These are phyloP conservation scores for Termitomyces sp. DNA, from an alignment of 768 basidiomycete species.

Conservation along the genomic window DNA sequence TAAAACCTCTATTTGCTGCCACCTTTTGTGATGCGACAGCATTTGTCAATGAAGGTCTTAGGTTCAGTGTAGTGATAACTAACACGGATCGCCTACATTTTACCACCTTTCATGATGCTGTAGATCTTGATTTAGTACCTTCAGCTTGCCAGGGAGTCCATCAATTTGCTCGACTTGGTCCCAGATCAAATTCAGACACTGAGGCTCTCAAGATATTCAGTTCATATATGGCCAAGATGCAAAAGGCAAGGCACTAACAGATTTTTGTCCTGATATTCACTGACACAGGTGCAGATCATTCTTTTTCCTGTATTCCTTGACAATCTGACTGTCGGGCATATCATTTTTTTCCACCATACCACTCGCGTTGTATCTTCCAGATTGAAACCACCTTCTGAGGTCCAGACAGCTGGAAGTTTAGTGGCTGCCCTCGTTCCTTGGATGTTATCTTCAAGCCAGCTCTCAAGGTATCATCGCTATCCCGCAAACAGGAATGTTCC, in stretches of 20 bases:
- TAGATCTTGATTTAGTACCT: constrained; percentile 41
- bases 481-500: constrained; percentile 11
- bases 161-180: constrained; percentile 48
- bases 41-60: constrained; percentile 31
- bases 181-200: constrained; percentile 32
- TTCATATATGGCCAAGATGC: constrained; percentile 38
- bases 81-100: constrained; percentile 36
- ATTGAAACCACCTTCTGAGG: constrained; percentile 36
- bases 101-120: constrained; percentile 39
- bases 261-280: neutral
- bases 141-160: constrained; percentile 41
- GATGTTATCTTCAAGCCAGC: constrained; percentile 28
- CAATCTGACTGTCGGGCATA: constrained; percentile 39
- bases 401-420: constrained; percentile 24
- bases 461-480: constrained; percentile 21
- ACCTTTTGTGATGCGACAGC: constrained; percentile 40
- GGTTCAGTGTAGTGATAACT: constrained; percentile 43
- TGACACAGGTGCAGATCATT: constrained; percentile 35
- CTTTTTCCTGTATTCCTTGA: constrained; percentile 44
- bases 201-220: constrained; percentile 34
- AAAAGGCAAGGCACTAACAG: constrained; percentile 32
- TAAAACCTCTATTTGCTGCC: constrained; percentile 44
- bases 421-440: constrained; percentile 45
- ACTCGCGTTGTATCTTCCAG: constrained; percentile 26
- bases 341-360: constrained; percentile 48